These are phyloP conservation scores for Smallanthus sonchifolius DNA, from an alignment of 129 eudicot genomes.

Conservation along the genomic window DNA sequence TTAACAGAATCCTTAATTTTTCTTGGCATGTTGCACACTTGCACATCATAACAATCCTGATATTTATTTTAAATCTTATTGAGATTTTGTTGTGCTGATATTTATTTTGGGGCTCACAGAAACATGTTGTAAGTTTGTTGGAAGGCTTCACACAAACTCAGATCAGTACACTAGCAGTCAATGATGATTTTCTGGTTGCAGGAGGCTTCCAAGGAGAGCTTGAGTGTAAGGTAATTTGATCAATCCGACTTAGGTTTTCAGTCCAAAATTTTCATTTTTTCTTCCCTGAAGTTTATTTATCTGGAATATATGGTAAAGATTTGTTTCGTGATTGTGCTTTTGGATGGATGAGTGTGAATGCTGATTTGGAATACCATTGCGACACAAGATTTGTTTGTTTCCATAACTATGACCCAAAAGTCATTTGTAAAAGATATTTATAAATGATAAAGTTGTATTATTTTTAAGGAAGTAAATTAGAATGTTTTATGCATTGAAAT, in stretches of 20 bases:
- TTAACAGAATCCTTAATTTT: constrained; percentile 63
- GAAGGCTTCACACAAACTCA: constrained; percentile 89
- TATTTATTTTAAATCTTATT: not conserved
- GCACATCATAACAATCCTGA: not conserved
- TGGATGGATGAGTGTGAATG: not conserved
- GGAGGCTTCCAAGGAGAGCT: constrained; percentile 98
- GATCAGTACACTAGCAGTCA: constrained; percentile 80
- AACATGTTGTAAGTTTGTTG: constrained; percentile 68
- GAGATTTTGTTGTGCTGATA: not conserved
- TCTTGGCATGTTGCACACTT: constrained; percentile 71
- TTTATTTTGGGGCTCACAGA: constrained; percentile 34
- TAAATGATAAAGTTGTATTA: no score
- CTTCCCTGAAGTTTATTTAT: not conserved
- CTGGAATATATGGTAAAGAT: not conserved
- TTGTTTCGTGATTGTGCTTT: not conserved
- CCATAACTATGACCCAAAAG: not conserved
- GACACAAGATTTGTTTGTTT: not conserved
- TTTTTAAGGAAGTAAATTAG: no score
- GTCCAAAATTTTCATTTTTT: not conserved
- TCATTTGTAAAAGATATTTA: no score
- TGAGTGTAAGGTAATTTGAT: constrained; percentile 63
- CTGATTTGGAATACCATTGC: not conserved
- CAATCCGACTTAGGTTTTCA: not conserved
- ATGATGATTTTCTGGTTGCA: constrained; percentile 64
- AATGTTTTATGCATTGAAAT: no score